A percentile compares a stretch with the other conserved stretches of the same genome.
phyloP scores from a whole-genome alignment of 192 early-diverging fungal species.

The Coemansia sp. region DNA sequence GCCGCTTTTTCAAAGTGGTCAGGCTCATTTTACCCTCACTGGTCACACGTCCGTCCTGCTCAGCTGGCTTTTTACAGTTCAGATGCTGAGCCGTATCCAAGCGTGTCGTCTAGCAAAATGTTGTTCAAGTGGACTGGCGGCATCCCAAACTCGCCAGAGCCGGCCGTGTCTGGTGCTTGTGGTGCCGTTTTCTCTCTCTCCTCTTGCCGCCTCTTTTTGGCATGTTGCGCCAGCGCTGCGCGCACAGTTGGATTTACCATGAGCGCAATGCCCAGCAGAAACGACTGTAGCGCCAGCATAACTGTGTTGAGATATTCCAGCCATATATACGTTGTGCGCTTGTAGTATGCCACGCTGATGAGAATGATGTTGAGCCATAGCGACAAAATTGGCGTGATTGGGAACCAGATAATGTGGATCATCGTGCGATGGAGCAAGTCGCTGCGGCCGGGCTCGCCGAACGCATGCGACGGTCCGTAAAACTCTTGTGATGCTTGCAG shows the following conservation, averaged over 20 bases:
- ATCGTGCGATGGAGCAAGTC: conserved; percentile 30
- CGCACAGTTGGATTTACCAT: conserved; percentile 30
- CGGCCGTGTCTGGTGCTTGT: background rate
- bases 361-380: conserved; percentile 39
- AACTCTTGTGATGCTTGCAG: conserved; percentile 4
- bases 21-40: background rate
- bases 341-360: conserved; percentile 25
- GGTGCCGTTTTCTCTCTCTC: background rate
- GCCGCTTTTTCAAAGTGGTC: background rate
- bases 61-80: background rate
- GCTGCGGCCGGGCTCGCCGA: background rate
- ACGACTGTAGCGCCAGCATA: conserved; percentile 32
- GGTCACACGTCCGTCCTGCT: background rate
- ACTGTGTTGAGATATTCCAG: conserved; percentile 29
- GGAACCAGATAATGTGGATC: conserved; percentile 37
- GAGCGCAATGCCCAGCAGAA: conserved; percentile 35
- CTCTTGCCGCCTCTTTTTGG: conserved; percentile 4
- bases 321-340: conserved; percentile 10
- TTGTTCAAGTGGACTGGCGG: conserved; percentile 8
- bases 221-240: background rate
- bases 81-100: background rate
- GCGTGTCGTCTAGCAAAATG: background rate
- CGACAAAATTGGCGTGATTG: conserved; percentile 36
- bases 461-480: conserved; percentile 8
- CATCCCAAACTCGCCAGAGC: background rate